Evolutionary conservation across 1,139 yeast genomes (phyloP), one percentile per base, ranked within the genome.

Genomic region (Blastobotrys indianensis): DNA sequence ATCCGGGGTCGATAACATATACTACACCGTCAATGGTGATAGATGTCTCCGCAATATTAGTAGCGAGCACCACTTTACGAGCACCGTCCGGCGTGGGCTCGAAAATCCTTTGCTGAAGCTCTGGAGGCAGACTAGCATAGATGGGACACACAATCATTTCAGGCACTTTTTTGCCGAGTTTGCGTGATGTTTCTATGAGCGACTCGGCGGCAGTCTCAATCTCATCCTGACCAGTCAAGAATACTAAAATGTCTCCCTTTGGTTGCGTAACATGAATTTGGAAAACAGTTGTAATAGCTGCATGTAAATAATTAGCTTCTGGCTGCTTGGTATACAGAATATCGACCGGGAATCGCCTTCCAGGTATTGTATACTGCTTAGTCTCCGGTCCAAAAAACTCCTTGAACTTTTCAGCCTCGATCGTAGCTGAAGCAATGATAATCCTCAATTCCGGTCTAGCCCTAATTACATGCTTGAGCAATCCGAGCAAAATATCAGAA

Each of bases 1-100:
- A 92, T 1, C 98, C 98, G 0, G 98, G 97, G 63, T 92, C 98
- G 47, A 92, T 95, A 40, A 92, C 98, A 61, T 87, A 92, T 7
- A 90, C 97, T 53, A 92, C 85, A 59, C 98, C 98, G 63, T 92
- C 98, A 60, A 92, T 92, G 49, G 98, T 92, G 67, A 92, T 78
- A 34, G 98, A 92, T 1, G 98, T 92, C 72, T 92, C 98, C 0
- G 98, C 98, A 55, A 92, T 90, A 57, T 92, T 92, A 0, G 98
- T 92, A 0, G 98, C 97, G 46, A 92, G 69, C 1, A 92, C 95
- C 7, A 92, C 94, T 60, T 92, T 92, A 30, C 98, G 68, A 2
- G 85, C 68, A 15, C 79, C 78, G 4, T 74, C 72, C 0, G 96
- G 96, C 0, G 97, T 85, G 0, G 95, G 94, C 53, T 85, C 94